Evolutionary conservation across 495 filamentous ascomycete genomes (phyloP).

Genomic region (Aspergillus haitiensis): DNA sequence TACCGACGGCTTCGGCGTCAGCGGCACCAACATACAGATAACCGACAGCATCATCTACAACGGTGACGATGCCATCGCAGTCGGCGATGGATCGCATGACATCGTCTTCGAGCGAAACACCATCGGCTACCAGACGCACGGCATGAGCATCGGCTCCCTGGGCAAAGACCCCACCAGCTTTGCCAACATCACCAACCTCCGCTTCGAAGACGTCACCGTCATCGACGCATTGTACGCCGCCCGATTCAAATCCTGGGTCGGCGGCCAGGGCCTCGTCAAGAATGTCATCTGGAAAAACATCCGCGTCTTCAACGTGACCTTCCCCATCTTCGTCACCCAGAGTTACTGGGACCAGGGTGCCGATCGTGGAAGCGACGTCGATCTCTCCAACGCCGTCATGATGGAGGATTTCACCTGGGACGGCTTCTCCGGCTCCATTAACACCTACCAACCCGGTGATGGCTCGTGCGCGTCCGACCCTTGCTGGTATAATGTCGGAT

Average conservation of each 20-base stretch:
- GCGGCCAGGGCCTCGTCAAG: conserved; percentile 41
- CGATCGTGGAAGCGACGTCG: conserved; percentile 23
- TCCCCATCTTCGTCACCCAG: conserved; percentile 48
- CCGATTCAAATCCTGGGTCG: conserved; percentile 46
- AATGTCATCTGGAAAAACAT: conserved; percentile 48
- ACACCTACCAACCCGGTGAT: conserved; percentile 20
- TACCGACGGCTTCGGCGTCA: conserved; percentile 46
- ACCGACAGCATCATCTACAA: conserved; percentile 43
- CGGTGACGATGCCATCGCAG: conserved; percentile 46
- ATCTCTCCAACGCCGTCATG: conserved; percentile 24
- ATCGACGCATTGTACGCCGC: conserved; percentile 41
- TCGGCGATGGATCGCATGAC: conserved; percentile 37
- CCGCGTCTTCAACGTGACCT: conserved; percentile 44
- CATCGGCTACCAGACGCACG: conserved; percentile 44
- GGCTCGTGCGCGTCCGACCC: conserved; percentile 41
- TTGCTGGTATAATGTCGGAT: conserved; percentile 18
- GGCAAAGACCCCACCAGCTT: conserved; percentile 33
- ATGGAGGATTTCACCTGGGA: conserved; percentile 44
- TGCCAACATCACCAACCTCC: conserved; percentile 41
- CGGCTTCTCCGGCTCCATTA: conserved; percentile 44
- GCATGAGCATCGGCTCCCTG: conserved; percentile 45
- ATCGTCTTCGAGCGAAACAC: conserved; percentile 37
- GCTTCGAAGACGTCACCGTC: conserved; percentile 42
- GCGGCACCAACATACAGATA: conserved; percentile 37
- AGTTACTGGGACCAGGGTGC: conserved; percentile 40